Percentiles rank a stretch among this genome's conserved stretches.
Evolutionary conservation across 2,329 filamentous ascomycete species (phyloP).

Genomic region (Shiraia sp.): DNA sequence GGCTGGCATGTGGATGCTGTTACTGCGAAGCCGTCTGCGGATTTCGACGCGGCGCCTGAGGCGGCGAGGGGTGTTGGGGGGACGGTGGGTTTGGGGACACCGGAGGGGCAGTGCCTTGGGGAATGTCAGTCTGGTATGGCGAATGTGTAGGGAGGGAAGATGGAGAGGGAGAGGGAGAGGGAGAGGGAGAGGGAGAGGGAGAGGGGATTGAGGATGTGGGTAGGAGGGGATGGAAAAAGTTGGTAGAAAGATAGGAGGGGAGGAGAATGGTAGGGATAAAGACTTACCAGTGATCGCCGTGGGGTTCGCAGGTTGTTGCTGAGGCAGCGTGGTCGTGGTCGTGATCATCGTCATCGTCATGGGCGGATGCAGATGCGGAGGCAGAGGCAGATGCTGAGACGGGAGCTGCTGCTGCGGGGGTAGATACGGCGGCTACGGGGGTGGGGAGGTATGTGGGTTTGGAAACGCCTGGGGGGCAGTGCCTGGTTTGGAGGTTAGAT

Average conservation of each 20-base stretch:
- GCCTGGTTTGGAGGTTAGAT: conserved; percentile 13
- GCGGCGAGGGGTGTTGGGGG: conserved; percentile 22
- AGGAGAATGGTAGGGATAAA: too few relatives aligned
- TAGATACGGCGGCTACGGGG: conserved; percentile 6
- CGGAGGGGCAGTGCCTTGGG: conserved; percentile 33
- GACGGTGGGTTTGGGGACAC: conserved; percentile 28
- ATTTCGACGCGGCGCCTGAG: too few relatives aligned
- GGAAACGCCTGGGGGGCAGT: conserved; percentile 21
- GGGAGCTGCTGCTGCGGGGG: background rate
- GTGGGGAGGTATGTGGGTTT: conserved; percentile 21
- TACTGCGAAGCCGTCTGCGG: too few relatives aligned
- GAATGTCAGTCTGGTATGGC: too few relatives aligned
- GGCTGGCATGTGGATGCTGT: conserved; percentile 3
- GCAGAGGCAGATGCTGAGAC: conserved; percentile 4
- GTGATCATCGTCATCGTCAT: conserved; percentile 20
- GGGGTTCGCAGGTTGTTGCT: conserved; percentile 31
- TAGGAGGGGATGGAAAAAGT: too few relatives aligned
- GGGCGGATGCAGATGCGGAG: conserved; percentile 13
- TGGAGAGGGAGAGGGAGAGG: too few relatives aligned
- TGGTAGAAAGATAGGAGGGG: too few relatives aligned
- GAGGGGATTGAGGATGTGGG: too few relatives aligned
- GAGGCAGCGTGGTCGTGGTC: conserved; percentile 29
- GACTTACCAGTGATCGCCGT: conserved; percentile 32
- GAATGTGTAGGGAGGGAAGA: too few relatives aligned
- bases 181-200: too few relatives aligned